Conservation (phyloP, 305 asterid genomes). For the Fraxinus xanthoxyloides region DNA sequence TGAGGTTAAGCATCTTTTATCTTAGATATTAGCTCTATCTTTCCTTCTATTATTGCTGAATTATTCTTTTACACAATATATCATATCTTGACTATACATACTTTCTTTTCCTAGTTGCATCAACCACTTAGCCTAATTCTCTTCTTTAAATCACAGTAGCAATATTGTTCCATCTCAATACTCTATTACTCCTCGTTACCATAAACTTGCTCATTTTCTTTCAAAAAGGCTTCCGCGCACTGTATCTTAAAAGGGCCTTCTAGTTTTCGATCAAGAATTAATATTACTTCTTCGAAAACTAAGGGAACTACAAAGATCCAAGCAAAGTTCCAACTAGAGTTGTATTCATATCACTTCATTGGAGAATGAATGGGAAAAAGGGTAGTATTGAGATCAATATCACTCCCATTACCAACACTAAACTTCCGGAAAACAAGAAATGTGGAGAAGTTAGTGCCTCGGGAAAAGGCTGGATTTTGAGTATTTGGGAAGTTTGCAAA, state of each 20-base stretch:
- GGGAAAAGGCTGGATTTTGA: slow-evolving; percentile 31
- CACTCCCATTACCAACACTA: slow-evolving; percentile 29
- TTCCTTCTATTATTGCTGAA: slow-evolving; percentile 49
- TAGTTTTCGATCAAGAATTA: neutral
- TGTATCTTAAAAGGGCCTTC: neutral
- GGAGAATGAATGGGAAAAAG: slow-evolving; percentile 57
- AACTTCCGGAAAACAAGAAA: slow-evolving; percentile 23
- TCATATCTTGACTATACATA: slow-evolving; percentile 21
- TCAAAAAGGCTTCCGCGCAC: neutral
- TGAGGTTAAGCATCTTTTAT: slow-evolving; percentile 58
- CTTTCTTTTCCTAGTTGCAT: slow-evolving; percentile 38
- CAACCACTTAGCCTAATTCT: slow-evolving; percentile 27
- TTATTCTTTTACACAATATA: slow-evolving; percentile 32
- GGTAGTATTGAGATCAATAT: slow-evolving; percentile 51
- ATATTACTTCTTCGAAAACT: neutral
- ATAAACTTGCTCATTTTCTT: neutral
- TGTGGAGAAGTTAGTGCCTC: slow-evolving; percentile 1
- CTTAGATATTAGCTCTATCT: slow-evolving; percentile 38
- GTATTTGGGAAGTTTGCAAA: slow-evolving; percentile 51
- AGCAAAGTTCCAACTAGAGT: slow-evolving; percentile 2
- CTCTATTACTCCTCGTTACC: neutral
- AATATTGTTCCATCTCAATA: slow-evolving; percentile 12
- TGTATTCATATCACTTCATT: neutral
- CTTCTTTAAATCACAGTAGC: slow-evolving; percentile 33
- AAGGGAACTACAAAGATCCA: neutral